Base-by-base conservation (phyloP, 768 basidiomycete species). In the Russula sp. region DNA sequence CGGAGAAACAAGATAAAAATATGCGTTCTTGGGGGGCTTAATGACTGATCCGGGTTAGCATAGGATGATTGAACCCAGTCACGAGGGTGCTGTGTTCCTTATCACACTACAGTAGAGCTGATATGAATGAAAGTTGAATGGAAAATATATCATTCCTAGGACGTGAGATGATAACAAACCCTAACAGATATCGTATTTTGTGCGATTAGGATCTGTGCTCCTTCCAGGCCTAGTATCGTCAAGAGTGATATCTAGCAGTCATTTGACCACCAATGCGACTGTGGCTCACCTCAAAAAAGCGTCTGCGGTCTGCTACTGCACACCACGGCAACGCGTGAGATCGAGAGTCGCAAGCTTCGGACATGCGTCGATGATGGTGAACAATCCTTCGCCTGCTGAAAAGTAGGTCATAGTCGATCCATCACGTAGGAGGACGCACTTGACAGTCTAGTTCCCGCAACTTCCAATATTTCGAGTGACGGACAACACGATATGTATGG, bases 251-350 rank as follows among this genome's bases (percentile, higher is more conserved):
- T 13, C 16, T 32, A 20, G 18, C 16, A n/a, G n/a, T 26, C 46
- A 48, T 13, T 7, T 24, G 14, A 11, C 16, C 30, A 22, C 18
- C 22, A 57, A 44, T 18, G n/a, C 22, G 10, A 28, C 24, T 6
- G 6, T 28, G 13, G 36, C 66, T 46, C 56, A 81, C 87, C 77
- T 89, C 85, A 68, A 90, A 90, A 68, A 90, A 85, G 8, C 80
- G 80, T 16, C 88, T 79, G 28, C 88, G 76, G 65, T 88, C 85
- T 0, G 77, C 76, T 5, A 88, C 79, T 7, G 70, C 76, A 90
- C 78, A 5, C 88, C 82, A 57, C 88, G 79, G 65, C 88, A 90
- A 63, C 86, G 83, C 4, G 85, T 89, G 51, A 90, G 73, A 69
- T 88, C 83, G 16, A 89, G 70, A n/a, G 75, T 80, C 62, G 76